A percentile compares a stretch with the other conserved stretches of the same genome.
Evolutionary conservation across 805 yeast genomes (phyloP).

Genomic region (Saccharomycopsis sp.): DNA sequence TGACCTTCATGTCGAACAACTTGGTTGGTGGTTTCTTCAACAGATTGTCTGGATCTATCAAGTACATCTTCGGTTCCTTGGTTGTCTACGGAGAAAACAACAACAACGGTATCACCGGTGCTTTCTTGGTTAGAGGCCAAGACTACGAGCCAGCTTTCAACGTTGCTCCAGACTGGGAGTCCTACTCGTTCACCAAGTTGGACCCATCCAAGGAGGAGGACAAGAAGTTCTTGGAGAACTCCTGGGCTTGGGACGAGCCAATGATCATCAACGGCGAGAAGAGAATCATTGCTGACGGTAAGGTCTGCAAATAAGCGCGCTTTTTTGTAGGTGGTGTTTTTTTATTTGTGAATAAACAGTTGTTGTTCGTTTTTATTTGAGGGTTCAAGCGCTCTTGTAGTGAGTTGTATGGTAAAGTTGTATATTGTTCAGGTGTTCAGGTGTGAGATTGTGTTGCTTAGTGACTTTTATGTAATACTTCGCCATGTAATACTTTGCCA

Average conservation of each 20-base stretch:
- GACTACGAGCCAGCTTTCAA: conserved; percentile 86
- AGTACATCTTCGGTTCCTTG: conserved; percentile 87
- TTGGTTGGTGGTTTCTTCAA: conserved; percentile 96
- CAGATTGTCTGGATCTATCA: conserved; percentile 87
- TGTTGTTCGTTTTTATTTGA: no score
- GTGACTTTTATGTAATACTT: no score
- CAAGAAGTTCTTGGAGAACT: conserved; percentile 75
- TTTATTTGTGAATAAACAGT: not conserved
- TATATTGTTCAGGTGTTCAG: no score
- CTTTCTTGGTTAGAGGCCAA: conserved; percentile 92
- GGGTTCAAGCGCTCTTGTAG: no score
- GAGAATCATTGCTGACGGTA: conserved; percentile 93
- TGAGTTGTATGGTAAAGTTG: no score
- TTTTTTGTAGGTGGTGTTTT: no score
- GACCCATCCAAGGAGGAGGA: conserved; percentile 73
- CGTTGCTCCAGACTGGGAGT: conserved; percentile 99
- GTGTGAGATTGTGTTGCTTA: no score
- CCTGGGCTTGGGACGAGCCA: conserved; percentile 99
- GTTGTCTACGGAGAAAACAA: conserved; percentile 98
- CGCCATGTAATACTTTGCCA: no score
- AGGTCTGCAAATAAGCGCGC: conserved; percentile 88
- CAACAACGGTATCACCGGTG: conserved; percentile 96
- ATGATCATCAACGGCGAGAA: conserved; percentile 68
- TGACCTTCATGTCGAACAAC: conserved; percentile 98
- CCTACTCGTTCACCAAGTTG: conserved; percentile 75